Evolutionary conservation across 345 rosid species (phyloP).

Genomic region (Rhizophora mangle): DNA sequence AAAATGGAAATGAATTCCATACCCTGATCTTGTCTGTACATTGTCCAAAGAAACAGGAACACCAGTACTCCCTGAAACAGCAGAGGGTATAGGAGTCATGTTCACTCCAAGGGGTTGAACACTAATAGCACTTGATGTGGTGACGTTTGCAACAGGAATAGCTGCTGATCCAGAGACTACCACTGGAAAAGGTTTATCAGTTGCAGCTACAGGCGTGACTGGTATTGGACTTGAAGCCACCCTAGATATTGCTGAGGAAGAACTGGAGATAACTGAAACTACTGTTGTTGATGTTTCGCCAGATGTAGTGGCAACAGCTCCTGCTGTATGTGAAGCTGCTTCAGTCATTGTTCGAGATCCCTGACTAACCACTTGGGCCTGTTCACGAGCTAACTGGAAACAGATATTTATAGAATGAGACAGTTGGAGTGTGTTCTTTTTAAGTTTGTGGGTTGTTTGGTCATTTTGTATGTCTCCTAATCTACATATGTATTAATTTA

Average conservation of each 20-base stretch:
- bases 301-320: conserved; percentile 40
- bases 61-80: conserved; percentile 34
- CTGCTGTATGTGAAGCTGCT: conserved; percentile 39
- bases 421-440: not conserved
- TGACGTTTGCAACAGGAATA: conserved; percentile 36
- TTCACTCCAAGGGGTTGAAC: conserved; percentile 25
- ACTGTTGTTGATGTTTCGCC: conserved; percentile 37
- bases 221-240: conserved; percentile 61
- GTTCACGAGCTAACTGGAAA: conserved; percentile 93
- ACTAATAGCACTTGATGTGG: conserved; percentile 26
- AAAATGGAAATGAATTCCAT: conserved; percentile 25
- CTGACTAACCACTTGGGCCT: conserved; percentile 55
- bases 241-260: conserved; percentile 32
- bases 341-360: conserved; percentile 40
- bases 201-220: conserved; percentile 42
- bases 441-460: too few species aligned
- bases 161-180: conserved; percentile 46
- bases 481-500: too few species aligned
- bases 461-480: too few species aligned
- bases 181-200: conserved; percentile 35
- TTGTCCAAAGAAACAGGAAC: conserved; percentile 31
- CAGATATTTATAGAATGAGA: conserved; percentile 21
- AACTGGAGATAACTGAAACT: conserved; percentile 43
- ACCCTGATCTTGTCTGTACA: conserved; percentile 47
- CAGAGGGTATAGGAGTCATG: conserved; percentile 32